Conservation (phyloP, 768 basidiomycete genomes). For the Steccherinum ochraceum region DNA sequence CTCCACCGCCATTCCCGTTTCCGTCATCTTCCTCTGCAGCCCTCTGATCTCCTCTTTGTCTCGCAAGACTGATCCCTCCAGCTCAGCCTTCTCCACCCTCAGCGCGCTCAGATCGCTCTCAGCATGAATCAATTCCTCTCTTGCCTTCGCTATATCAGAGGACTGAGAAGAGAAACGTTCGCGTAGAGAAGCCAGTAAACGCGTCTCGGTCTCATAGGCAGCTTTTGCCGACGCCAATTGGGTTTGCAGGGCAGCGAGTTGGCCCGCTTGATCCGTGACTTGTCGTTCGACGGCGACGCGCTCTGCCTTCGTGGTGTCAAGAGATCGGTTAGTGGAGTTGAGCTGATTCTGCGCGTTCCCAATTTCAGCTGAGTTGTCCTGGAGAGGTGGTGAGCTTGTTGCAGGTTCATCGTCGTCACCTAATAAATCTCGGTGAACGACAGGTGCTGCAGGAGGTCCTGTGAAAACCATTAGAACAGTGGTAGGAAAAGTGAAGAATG, state of each 20-base stretch:
- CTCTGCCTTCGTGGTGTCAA: slow-evolving; percentile 61
- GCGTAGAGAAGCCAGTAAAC: slow-evolving; percentile 56
- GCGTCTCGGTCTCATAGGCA: slow-evolving; percentile 80
- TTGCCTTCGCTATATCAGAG: slow-evolving; percentile 62
- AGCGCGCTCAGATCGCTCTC: slow-evolving; percentile 91
- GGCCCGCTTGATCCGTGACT: slow-evolving; percentile 60
- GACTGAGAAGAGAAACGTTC: slow-evolving; percentile 65
- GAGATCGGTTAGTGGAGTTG: slow-evolving; percentile 66
- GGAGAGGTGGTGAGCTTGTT: slow-evolving; percentile 43
- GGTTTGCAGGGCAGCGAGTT: slow-evolving; percentile 75
- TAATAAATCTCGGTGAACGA: slow-evolving; percentile 47
- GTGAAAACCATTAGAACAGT: too few species aligned
- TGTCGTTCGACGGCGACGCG: slow-evolving; percentile 59
- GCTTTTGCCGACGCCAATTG: slow-evolving; percentile 81
- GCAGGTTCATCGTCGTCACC: slow-evolving; percentile 56
- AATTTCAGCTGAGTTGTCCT: slow-evolving; percentile 79
- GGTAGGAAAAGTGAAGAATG: slow-evolving; percentile 1
- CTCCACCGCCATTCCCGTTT: slow-evolving; percentile 69
- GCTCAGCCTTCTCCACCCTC: slow-evolving; percentile 84
- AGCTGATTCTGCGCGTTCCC: slow-evolving; percentile 86
- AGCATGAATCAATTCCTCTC: slow-evolving; percentile 76
- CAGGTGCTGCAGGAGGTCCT: slow-evolving; percentile 4
- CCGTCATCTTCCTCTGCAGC: slow-evolving; percentile 78
- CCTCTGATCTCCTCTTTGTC: slow-evolving; percentile 95
- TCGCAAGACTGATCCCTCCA: slow-evolving; percentile 77